phyloP scores from a whole-genome alignment of 495 filamentous ascomycete genomes.

The Platismatia glauca region DNA sequence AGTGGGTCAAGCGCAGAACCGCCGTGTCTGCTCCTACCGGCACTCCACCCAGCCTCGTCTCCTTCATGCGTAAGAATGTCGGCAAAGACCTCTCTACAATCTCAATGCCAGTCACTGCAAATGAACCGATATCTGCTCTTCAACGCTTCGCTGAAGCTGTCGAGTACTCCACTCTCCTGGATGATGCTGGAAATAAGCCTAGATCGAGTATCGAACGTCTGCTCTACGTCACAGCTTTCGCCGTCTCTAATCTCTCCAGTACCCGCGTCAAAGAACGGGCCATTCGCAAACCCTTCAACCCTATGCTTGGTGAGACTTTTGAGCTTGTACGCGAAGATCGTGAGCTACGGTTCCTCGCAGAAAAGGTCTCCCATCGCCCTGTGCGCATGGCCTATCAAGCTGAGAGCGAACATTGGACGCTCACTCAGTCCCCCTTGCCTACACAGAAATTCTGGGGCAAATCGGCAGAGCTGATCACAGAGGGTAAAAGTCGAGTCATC shows the following conservation, averaged over 20 bases:
- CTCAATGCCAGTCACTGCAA: slow-evolving; percentile 93
- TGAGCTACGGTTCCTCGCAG: slow-evolving; percentile 80
- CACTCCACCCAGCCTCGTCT: slow-evolving; percentile 78
- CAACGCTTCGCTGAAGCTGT: slow-evolving; percentile 82
- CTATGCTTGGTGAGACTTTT: slow-evolving; percentile 91
- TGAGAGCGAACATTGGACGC: slow-evolving; percentile 72
- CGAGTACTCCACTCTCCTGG: slow-evolving; percentile 80
- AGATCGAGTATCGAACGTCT: slow-evolving; percentile 57
- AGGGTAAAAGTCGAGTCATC: slow-evolving; percentile 69
- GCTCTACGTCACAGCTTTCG: slow-evolving; percentile 81
- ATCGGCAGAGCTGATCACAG: slow-evolving; percentile 82
- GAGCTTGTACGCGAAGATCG: slow-evolving; percentile 85
- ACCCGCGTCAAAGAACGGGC: slow-evolving; percentile 77
- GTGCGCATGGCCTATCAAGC: slow-evolving; percentile 90
- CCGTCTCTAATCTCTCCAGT: slow-evolving; percentile 71
- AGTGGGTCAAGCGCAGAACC: slow-evolving; percentile 54
- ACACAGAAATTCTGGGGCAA: slow-evolving; percentile 99
- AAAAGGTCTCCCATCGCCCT: slow-evolving; percentile 88
- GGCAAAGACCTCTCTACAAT: slow-evolving; percentile 95
- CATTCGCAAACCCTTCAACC: slow-evolving; percentile 96
- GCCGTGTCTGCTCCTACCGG: slow-evolving; percentile 64
- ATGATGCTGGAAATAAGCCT: slow-evolving; percentile 54
- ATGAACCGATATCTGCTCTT: slow-evolving; percentile 81
- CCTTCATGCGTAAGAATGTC: slow-evolving; percentile 93
- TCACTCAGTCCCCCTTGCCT: slow-evolving; percentile 77